Conservation (phyloP, 2,329 filamentous ascomycete genomes). For the Diaporthe batatas region DNA sequence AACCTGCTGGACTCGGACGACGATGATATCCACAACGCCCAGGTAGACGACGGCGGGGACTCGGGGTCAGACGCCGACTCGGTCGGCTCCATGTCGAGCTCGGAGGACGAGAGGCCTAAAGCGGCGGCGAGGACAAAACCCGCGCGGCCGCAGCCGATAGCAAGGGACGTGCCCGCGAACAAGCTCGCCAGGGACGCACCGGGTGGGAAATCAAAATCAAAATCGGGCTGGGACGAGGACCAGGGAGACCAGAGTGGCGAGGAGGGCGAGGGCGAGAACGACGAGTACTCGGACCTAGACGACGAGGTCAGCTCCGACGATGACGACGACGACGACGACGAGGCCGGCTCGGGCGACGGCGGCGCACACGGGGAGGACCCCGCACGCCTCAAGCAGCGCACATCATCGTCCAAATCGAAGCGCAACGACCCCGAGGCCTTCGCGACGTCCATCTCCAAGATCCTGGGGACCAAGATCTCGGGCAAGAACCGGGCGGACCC, state of each 20-base stretch:
- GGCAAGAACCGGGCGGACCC: slow-evolving; percentile 86
- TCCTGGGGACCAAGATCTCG: slow-evolving; percentile 89
- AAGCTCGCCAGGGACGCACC: slow-evolving; percentile 50
- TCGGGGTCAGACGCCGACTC: slow-evolving; percentile 51
- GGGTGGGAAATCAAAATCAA: slow-evolving; percentile 8
- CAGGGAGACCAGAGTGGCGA: slow-evolving; percentile 43
- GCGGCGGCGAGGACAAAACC: slow-evolving; percentile 45
- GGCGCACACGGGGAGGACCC: slow-evolving; percentile 46
- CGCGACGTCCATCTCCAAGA: slow-evolving; percentile 92
- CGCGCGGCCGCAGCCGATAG: slow-evolving; percentile 42
- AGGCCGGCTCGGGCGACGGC: slow-evolving; percentile 45
- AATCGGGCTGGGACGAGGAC: slow-evolving; percentile 32
- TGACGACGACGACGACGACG: slow-evolving; percentile 51
- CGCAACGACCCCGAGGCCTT: slow-evolving; percentile 94
- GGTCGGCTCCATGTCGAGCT: slow-evolving; percentile 53
- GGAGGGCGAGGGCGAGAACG: slow-evolving; percentile 48
- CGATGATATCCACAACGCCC: slow-evolving; percentile 68
- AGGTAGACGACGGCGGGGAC: slow-evolving; percentile 62
- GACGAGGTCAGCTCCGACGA: slow-evolving; percentile 48
- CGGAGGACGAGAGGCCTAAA: slow-evolving; percentile 52
- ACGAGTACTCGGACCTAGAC: slow-evolving; percentile 55
- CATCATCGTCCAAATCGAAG: slow-evolving; percentile 71
- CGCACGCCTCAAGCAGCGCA: slow-evolving; percentile 47
- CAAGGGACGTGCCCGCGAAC: slow-evolving; percentile 45
- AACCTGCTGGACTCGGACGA: slow-evolving; percentile 69